A percentile compares a stretch with the other conserved stretches of the same genome.
Conservation (phyloP, 768 basidiomycete genomes). For the Boletus sp. region DNA sequence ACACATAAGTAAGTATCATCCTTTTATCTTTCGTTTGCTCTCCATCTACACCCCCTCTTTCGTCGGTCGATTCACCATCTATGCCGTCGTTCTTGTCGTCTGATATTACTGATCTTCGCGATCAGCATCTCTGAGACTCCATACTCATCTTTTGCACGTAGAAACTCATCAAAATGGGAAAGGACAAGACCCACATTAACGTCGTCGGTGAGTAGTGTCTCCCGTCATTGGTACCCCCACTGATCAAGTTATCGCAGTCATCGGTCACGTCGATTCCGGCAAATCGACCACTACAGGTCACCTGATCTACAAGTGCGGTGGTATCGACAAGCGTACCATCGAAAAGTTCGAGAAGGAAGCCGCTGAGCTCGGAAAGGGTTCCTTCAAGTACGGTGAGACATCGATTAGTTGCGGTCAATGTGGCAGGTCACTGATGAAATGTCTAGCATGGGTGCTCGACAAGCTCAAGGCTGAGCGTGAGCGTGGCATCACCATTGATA, state of each 20-base stretch:
- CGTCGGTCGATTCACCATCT: constrained; percentile 13
- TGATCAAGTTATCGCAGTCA: constrained; percentile 57
- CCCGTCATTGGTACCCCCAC: constrained; percentile 8
- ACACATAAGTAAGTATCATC: constrained; percentile 42
- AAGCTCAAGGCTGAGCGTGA: constrained; percentile 99
- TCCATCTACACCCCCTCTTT: constrained; percentile 26
- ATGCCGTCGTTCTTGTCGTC: constrained; percentile 2
- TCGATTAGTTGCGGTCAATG: constrained; percentile 16
- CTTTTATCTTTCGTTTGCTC: not conserved
- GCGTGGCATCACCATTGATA: constrained; percentile 99
- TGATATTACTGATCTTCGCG: constrained; percentile 23
- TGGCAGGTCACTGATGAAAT: constrained; percentile 25
- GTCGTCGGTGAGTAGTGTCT: constrained; percentile 76
- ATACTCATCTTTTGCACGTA: constrained; percentile 24
- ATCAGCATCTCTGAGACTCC: constrained; percentile 13
- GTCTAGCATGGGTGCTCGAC: constrained; percentile 97
- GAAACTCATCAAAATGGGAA: constrained; percentile 83
- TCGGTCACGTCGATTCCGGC: constrained; percentile 99
- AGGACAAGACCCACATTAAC: constrained; percentile 96
- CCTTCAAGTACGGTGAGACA: constrained; percentile 90
- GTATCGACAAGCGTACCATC: constrained; percentile 99
- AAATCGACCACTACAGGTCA: constrained; percentile 99
- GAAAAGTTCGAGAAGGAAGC: constrained; percentile 99
- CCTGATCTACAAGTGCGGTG: constrained; percentile 99
- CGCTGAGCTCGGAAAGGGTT: constrained; percentile 99